Percentiles rank a stretch among this genome's conserved stretches.
phyloP scores from a whole-genome alignment of 768 basidiomycete genomes.

The Tulasnella sp. region DNA sequence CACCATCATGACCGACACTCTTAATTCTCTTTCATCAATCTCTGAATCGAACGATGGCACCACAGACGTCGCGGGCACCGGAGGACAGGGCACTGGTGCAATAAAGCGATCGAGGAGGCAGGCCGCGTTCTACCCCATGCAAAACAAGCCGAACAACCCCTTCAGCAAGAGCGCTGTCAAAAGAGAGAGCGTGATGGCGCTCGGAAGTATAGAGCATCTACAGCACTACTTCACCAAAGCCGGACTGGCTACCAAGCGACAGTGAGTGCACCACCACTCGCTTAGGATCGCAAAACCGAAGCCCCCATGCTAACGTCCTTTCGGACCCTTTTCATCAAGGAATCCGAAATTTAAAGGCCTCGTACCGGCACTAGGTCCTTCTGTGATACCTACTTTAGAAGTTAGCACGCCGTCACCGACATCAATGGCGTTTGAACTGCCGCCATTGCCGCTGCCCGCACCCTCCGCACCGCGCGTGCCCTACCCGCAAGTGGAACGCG shows the following conservation, averaged over 20 bases:
- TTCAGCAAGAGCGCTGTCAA: constrained; percentile 88
- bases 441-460: constrained; percentile 49
- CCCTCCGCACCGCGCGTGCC: constrained; percentile 30
- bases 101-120: constrained; percentile 37
- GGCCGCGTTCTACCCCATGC: constrained; percentile 68
- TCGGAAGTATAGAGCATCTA: constrained; percentile 93
- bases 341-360: constrained; percentile 24
- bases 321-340: neutral
- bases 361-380: constrained; percentile 61
- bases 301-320: neutral
- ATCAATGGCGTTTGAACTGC: constrained; percentile 47
- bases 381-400: constrained; percentile 19
- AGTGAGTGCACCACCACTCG: constrained; percentile 38
- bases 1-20: no score
- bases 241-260: constrained; percentile 59
- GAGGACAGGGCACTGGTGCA: neutral
- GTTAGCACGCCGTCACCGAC: neutral
- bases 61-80: no score
- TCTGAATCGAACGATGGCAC: no score
- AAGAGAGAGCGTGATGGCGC: constrained; percentile 83
- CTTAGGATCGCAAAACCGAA: no score
- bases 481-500: constrained; percentile 26
- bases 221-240: constrained; percentile 93
- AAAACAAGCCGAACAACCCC: constrained; percentile 70
- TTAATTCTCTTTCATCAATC: no score